Percentiles rank a stretch among this genome's conserved stretches.
These are phyloP conservation scores for Chlamydomonas reinhardtii DNA, from an alignment of 163 green algal species.

Conservation along the genomic window DNA sequence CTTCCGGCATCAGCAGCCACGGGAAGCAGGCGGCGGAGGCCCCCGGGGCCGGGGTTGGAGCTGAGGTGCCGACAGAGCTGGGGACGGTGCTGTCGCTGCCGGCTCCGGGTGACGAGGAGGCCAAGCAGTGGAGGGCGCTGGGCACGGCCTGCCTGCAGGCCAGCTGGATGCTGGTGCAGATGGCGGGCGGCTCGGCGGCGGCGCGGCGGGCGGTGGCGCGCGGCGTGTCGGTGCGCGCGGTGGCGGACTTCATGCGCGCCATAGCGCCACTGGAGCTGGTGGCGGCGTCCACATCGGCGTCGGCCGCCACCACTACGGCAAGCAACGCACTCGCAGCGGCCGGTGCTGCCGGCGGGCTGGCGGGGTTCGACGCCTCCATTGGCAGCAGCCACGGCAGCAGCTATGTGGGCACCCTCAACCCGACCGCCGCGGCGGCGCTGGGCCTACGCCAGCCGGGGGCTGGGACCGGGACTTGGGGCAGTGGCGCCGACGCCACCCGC, in stretches of 20 bases:
- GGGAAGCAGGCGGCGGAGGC: no score
- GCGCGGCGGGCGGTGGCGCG: not conserved
- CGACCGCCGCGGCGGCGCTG: not conserved
- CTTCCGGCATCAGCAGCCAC: no score
- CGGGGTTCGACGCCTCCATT: not conserved
- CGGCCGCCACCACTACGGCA: no score
- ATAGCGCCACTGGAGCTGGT: not conserved
- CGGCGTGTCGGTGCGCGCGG: not conserved
- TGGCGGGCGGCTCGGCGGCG: not conserved
- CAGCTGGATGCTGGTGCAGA: conserved; percentile 40
- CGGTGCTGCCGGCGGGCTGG: no score
- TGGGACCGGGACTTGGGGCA: not conserved
- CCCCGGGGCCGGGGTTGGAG: no score
- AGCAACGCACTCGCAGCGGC: no score
- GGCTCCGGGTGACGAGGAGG: no score
- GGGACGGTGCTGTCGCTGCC: no score
- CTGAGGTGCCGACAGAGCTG: no score
- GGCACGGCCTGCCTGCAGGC: conserved; percentile 36
- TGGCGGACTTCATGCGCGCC: conserved; percentile 22
- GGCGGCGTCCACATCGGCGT: no score
- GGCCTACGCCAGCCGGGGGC: no score
- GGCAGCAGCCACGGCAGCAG: not conserved
- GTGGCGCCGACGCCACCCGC: no score
- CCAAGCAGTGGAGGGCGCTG: not conserved
- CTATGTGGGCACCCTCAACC: not conserved